Evolutionary conservation across 208 protist genomes (phyloP), one percentile per base, ranked within the genome.

Genomic region (Leishmania tropica): DNA sequence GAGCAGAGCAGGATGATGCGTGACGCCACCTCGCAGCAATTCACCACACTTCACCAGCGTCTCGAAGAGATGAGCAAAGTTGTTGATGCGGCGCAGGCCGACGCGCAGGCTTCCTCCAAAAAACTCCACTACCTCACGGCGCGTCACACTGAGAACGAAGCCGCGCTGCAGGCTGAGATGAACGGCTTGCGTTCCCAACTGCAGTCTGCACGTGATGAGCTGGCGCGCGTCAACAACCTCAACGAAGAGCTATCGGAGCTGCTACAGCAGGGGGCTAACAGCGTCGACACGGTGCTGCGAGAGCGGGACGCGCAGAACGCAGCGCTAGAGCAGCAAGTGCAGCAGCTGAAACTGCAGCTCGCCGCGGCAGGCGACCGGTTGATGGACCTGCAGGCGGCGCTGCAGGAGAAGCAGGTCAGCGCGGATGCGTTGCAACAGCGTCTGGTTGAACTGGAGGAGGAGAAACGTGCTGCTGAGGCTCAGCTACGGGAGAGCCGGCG

Each of bases 181-280:
- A 42, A 54, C 10, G n/a, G 28, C 37, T 42, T 89, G 40, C 68
- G 67, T 17, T 53, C 80, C 1, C 78, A 91, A 81, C 58, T 84
- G 68, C 74, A 77, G 31, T 45, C 79, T 40, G 58, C 71, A n/a
- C 81, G 71, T 17, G 81, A 83, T 21, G 83, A 87, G 58, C 68
- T 83, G 31, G 45, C 71, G 51, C 70, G 81, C 40, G 72, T 87
- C 54, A 74, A 79, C 10, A 75, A 54, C 40, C 71, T 83, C 64
- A 87, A 93, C 73, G 87, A 88, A 54, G 89, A 94, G 64, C 83
- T 89, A 35, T 83, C 81, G 37, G 75, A 85, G 53, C 81, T 94
- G 71, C 82, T 94, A 65, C 81, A 85, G 77, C 77, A 89, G 35
- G 91, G 88, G 28, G 91, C 88, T n/a, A 86, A 81, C n/a, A 85